Conservation (phyloP, 129 eudicot genomes). For the Silybum marianum region DNA sequence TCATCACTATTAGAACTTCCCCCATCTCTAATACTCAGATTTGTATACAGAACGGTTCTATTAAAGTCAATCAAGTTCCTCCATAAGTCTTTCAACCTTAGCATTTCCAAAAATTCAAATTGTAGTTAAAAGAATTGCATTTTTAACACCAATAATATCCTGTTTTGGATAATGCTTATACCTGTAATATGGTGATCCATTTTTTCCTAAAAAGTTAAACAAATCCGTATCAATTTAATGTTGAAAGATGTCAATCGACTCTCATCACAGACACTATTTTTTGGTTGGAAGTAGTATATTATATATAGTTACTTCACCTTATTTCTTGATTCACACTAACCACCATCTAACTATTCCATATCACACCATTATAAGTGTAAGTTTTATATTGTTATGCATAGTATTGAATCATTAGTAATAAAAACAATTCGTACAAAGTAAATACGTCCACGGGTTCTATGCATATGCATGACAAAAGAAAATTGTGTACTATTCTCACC, state of each 20-base stretch:
- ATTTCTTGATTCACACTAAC: neutral
- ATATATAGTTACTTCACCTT: neutral
- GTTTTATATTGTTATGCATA: neutral
- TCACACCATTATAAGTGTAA: no score
- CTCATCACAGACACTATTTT: neutral
- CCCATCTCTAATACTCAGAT: neutral
- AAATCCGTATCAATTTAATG: neutral
- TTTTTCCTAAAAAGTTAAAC: neutral
- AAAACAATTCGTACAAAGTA: neutral
- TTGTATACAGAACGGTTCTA: neutral
- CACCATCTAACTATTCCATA: no score
- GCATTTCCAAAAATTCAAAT: no score
- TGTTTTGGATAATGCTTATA: neutral
- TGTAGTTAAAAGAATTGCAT: neutral
- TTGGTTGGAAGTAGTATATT: neutral
- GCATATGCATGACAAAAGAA: neutral
- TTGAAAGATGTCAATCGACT: neutral
- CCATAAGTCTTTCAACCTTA: no score
- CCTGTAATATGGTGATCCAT: no score
- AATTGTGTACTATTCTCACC: neutral
- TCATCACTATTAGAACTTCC: neutral
- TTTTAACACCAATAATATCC: neutral
- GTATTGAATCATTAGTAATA: neutral
- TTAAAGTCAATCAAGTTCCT: neutral
- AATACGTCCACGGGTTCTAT: neutral